These are phyloP conservation scores for Castanea mollissima DNA, from an alignment of 306 rosid species.

Conservation along the genomic window DNA sequence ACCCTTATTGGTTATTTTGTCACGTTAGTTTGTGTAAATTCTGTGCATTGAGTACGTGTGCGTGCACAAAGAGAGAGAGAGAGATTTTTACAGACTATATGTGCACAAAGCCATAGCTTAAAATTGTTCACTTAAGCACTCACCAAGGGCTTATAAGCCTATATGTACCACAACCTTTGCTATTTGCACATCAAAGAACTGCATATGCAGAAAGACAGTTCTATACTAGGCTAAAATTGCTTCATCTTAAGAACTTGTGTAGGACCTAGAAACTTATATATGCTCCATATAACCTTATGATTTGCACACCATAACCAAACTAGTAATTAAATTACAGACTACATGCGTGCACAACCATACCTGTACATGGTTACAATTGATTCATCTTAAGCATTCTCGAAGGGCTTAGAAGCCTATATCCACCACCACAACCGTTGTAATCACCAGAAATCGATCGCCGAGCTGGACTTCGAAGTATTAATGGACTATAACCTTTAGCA, in stretches of 20 bases:
- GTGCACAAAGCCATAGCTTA: too few relatives aligned
- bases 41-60: too few relatives aligned
- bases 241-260: constrained; percentile 19
- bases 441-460: background rate
- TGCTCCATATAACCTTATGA: background rate
- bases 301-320: too few relatives aligned
- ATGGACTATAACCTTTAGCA: constrained; percentile 6
- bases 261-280: constrained; percentile 26
- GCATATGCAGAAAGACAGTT: background rate
- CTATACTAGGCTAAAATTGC: background rate
- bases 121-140: constrained; percentile 18
- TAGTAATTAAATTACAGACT: background rate
- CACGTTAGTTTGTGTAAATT: too few relatives aligned
- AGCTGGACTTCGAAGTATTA: constrained; percentile 25
- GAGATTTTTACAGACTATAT: too few relatives aligned
- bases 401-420: constrained; percentile 27
- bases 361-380: background rate
- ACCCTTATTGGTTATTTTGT: too few relatives aligned
- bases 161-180: background rate
- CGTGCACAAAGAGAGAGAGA: too few relatives aligned
- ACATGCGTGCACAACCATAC: background rate
- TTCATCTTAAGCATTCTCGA: constrained; percentile 22
- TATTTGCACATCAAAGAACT: too few relatives aligned
- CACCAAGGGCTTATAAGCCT: constrained; percentile 22
- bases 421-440: background rate